Evolutionary conservation across 176 grass and related monocot genomes (phyloP), one percentile per base, ranked within the genome.

Genomic region (Zoysia pacifica): DNA sequence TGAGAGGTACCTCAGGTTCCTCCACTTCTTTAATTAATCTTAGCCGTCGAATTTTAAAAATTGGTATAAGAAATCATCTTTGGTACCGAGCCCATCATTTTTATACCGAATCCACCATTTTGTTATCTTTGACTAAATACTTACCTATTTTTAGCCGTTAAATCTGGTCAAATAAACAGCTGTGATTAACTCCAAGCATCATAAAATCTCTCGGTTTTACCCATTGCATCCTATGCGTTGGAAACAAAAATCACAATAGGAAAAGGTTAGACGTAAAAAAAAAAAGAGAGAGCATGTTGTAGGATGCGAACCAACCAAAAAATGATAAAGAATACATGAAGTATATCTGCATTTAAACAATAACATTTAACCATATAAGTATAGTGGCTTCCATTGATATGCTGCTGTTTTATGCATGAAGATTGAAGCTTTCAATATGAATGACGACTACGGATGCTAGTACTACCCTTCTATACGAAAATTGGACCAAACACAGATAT

Each of bases 341-440:
- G 91, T 87, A 97, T 94, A 90, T 97, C 94, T 97, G 91, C 61
- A 91, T 28, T 79, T 54, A 74, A 87, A 83, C 16, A 37, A 67
- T 19, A 60, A 36, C n/a, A 52, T 41, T 62, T 45, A 75, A 77
- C 3, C 11, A 68, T 67, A 80, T 14, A 81, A 67, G 36, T 45
- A 63, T 69, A 20, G 13, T 45, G 49, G 0, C 9, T 61, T 39
- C 4, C 5, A 70, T 10, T 60, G 72, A 36, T 41, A 86, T 75
- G 72, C 12, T 75, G 59, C 48, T 48, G 6, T 6, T 69, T 62
- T 81, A 19, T 50, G 13, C 43, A 38, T 67, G 46, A 73, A 48
- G 14, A 53, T 71, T 37, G 4, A 76, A 80, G 65, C 20, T 12
- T 45, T 78, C 0, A 13, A 78, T 28, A 66, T 42, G 16, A 78